phyloP scores from a whole-genome alignment of 768 basidiomycete genomes.

The Amanita rimosa region DNA sequence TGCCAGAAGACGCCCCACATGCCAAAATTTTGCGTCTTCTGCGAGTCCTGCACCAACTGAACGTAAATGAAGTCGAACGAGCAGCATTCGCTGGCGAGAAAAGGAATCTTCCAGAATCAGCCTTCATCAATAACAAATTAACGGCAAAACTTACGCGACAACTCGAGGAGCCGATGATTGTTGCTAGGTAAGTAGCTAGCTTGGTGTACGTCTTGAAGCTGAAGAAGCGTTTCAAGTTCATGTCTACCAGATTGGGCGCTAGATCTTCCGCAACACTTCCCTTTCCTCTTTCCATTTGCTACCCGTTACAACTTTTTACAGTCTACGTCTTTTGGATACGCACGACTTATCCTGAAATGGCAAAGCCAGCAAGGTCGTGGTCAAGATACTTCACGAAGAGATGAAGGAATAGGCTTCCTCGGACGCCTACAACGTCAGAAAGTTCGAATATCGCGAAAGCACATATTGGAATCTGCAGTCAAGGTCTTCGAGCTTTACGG shows the following conservation, averaged over 20 bases:
- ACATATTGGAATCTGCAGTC: slow-evolving; percentile 90
- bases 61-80: slow-evolving; percentile 62
- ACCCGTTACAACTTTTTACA: slow-evolving; percentile 96
- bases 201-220: not conserved
- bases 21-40: slow-evolving; percentile 87
- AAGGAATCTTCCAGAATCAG: slow-evolving; percentile 60
- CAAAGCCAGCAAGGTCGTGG: slow-evolving; percentile 77
- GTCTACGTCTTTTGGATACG: slow-evolving; percentile 96
- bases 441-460: slow-evolving; percentile 90
- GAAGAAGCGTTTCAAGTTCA: slow-evolving; percentile 40
- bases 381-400: slow-evolving; percentile 71
- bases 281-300: slow-evolving; percentile 98
- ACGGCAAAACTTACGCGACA: slow-evolving; percentile 97
- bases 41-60: slow-evolving; percentile 77
- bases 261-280: slow-evolving; percentile 92
- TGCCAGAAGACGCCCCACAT: slow-evolving; percentile 77
- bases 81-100: slow-evolving; percentile 35
- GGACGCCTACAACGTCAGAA: slow-evolving; percentile 92
- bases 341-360: slow-evolving; percentile 90
- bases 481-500: slow-evolving; percentile 97
- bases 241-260: slow-evolving; percentile 97
- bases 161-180: slow-evolving; percentile 97
- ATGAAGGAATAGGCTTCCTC: slow-evolving; percentile 87
- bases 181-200: slow-evolving; percentile 60
- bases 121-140: slow-evolving; percentile 96